Base-by-base conservation (phyloP, 768 basidiomycete species). In the Calocybe cyanea region DNA sequence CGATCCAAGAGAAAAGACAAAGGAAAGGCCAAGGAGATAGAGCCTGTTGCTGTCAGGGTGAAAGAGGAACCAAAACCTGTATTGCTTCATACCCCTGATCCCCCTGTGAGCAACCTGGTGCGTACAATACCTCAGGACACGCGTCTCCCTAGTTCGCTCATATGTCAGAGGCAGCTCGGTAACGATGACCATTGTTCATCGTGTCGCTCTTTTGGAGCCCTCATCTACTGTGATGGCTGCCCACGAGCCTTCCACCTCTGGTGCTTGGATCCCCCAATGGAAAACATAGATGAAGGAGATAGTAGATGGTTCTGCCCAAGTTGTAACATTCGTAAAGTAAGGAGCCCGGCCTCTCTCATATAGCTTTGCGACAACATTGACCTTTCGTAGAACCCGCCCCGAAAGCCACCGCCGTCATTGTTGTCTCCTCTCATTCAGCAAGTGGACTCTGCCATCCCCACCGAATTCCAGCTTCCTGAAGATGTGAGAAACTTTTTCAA, bases 151-250 rank as follows among this genome's bases (percentile, higher is more conserved):
- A n/a, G 35, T 41, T 28, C 38, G 43, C 39, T 51, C 34, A 53
- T 32, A 23, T 45, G 38, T 32, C 41, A 49, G 41, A 52, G 42
- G 43, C 40, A 78, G 74, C 61, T 75, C 42, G 70, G 69, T 56
- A 90, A 91, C 63, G 82, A 91, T 61, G 88, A 92, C 60, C 86
- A 91, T 58, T 92, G 88, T 60, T 90, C 87, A 51, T 78, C 88
- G 14, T 92, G 88, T 63, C 82, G 84, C 56, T 89, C 85, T 19
- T 69, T 69, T 53, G 95, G 95, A 38, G 80, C 87, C 35, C 76
- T 98, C 50, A 80, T 99, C 15, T 98, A 96, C 63, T 99, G 96
- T 65, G 96, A 98, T 64, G 93, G 94, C 15, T 99, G 96, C 63
- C 91, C 95, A 28, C 73, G 87, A 52, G 92, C 93, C 6, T 99